Base-by-base conservation (phyloP, 345 rosid genomes). In the Trapa incisa region DNA sequence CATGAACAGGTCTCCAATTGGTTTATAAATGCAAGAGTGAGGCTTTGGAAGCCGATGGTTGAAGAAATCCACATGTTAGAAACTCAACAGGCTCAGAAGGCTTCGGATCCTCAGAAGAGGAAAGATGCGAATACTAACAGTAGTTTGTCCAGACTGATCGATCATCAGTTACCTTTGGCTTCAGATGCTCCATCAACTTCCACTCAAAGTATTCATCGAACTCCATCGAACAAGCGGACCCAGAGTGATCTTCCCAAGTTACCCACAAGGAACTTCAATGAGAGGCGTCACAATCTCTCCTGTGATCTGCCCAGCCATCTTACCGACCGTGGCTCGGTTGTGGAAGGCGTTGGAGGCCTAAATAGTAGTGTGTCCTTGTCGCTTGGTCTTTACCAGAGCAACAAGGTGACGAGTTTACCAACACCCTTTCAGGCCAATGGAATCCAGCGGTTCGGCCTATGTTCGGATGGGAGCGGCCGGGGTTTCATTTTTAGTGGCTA, bases 31-130 rank as follows among this genome's bases (percentile, higher is more conserved):
- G 97, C 97, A 17, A 75, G 97, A 72, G 97, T 91, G 60, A 82
- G 97, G 84, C 84, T 91, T 65, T 91, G 97, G 97, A 91, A 91
- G 79, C 97, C 97, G 6, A 88, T 91, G 97, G 97, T 91, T 47
- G 97, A 91, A 78, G 97, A 91, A 79, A 88, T 91, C 64, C 92
- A 88, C 76, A 85, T 33, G 80, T 78, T 91, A 37, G 97, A 91
- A 67, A 85, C 85, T 15, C 79, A 85, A 63, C 87, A 88, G 82
- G 72, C 80, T 61, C 91, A 81, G 57, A 88, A 83, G 65, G 58
- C 74, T 45, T 72, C 82, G 4, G 82, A 71, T 48, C 71, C 82
- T 2, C 84, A 74, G n/a, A 80, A 22, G 29, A 22, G 73, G 82
- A 82, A 82, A 71, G 92, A 85, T 41, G 66, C 64, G 50, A 77